Conservation (phyloP, 257 asterid species). For the Scutellaria baicalensis region DNA sequence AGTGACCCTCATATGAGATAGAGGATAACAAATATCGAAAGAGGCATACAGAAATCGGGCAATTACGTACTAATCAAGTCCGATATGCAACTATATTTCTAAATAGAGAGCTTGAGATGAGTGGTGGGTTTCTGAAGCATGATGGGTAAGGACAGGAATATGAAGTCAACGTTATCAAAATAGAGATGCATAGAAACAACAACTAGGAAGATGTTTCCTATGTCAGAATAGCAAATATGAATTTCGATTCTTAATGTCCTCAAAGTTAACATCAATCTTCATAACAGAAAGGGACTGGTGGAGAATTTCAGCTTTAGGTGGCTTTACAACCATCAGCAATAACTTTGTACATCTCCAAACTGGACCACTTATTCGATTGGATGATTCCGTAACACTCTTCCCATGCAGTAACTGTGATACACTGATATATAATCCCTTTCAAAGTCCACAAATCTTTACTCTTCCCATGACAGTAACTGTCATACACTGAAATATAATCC, state of each 20-base stretch:
- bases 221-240: background rate
- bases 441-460: constrained; percentile 10
- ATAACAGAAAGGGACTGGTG: constrained; percentile 2
- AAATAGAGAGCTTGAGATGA: background rate
- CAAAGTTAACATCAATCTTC: constrained; percentile 15
- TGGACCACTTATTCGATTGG: constrained; percentile 29
- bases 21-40: no score
- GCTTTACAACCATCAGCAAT: constrained; percentile 10
- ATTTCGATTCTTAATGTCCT: constrained; percentile 4
- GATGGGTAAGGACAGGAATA: background rate
- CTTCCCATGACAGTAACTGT: constrained; percentile 15
- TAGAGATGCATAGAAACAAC: background rate
- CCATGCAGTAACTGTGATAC: constrained; percentile 15
- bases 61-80: background rate
- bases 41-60: no score
- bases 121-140: background rate
- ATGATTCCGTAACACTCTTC: constrained; percentile 14
- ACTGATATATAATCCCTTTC: background rate
- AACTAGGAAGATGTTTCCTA: background rate
- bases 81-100: background rate
- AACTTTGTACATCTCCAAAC: constrained; percentile 11
- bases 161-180: no score
- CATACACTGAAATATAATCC: constrained; percentile 1
- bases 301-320: constrained; percentile 16
- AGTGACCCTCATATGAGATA: no score